Evolutionary conservation across 139 green algal species (phyloP), one percentile per base, ranked within the genome.

Genomic region (Chlamydomonas sp.): DNA sequence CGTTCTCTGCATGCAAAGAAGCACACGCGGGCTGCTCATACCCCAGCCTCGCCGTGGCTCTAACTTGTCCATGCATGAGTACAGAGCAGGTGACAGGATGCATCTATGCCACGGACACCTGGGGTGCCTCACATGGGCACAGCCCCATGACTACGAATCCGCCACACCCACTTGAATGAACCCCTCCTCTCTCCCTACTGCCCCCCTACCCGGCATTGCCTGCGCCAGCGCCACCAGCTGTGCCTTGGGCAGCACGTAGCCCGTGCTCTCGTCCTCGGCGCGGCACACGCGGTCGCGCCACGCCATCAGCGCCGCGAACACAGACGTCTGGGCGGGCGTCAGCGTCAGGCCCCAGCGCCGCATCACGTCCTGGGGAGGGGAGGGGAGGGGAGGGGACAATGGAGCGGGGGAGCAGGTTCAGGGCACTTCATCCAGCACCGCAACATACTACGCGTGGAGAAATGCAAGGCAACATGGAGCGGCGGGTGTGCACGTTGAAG

Each of bases 231-330:
- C 89, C 8, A 97, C 61, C 78, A 99, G 93, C 71, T 96, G 79
- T 0, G 87, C 89, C n/a, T 95, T 94, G 0, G 96, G 88, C 90
- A 99, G 85, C 69, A 99, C 91, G 84, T 96, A 99, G 75, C 96
- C 96, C 9, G 85, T 80, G 90, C 92, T 95, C 90, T 99, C 97
- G 82, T 99, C 97, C 75, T 93, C 68, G 57, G 86, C 66, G 2
- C 97, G 93, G 1, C 93, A 93, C 15, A 94, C 83, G 1, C 20
- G 62, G 85, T 99, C 96, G 0, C 97, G 92, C 97, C 97, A 99
- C 5, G 67, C 80, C 66, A 90, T 93, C 73, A 97, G 88, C 20
- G 88, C 93, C 75, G 83, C 68, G 91, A 96, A 96, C 14, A 94
- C 94, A 1, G 91, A 80, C 57, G 92, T 84, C 91, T 98, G 95